phyloP scores from a whole-genome alignment of 805 yeast genomes.

The Lachancea thermotolerans region DNA sequence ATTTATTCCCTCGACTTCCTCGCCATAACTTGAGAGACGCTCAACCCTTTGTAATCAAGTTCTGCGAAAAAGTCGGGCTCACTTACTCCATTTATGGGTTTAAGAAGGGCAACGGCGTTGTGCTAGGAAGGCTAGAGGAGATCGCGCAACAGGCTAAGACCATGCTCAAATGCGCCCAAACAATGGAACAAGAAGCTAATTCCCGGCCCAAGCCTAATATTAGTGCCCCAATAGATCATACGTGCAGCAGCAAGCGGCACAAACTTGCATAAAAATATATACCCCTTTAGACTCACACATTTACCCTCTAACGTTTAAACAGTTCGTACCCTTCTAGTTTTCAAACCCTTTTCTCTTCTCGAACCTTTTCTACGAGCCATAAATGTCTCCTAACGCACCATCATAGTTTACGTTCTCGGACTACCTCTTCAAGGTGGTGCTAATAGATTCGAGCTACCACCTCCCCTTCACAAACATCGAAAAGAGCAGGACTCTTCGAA shows the following conservation, averaged over 20 bases:
- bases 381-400: too few relatives aligned
- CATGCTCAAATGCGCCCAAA: conserved; percentile 63
- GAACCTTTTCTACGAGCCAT: too few relatives aligned
- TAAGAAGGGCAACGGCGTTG: conserved; percentile 65
- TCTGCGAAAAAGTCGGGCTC: conserved; percentile 71
- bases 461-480: too few relatives aligned
- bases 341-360: too few relatives aligned
- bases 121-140: conserved; percentile 61
- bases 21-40: conserved; percentile 76
- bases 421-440: too few relatives aligned
- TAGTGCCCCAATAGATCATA: background rate
- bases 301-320: too few relatives aligned
- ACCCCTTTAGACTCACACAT: too few relatives aligned
- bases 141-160: conserved; percentile 75
- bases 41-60: conserved; percentile 64
- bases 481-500: too few relatives aligned
- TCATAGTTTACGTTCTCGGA: too few relatives aligned
- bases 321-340: too few relatives aligned
- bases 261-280: background rate
- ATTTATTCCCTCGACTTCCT: conserved; percentile 82
- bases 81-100: conserved; percentile 82
- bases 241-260: background rate
- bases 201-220: background rate
- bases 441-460: too few relatives aligned
- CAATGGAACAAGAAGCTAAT: conserved; percentile 48